phyloP scores from a whole-genome alignment of 768 basidiomycete genomes.

The Trametes cingulata region DNA sequence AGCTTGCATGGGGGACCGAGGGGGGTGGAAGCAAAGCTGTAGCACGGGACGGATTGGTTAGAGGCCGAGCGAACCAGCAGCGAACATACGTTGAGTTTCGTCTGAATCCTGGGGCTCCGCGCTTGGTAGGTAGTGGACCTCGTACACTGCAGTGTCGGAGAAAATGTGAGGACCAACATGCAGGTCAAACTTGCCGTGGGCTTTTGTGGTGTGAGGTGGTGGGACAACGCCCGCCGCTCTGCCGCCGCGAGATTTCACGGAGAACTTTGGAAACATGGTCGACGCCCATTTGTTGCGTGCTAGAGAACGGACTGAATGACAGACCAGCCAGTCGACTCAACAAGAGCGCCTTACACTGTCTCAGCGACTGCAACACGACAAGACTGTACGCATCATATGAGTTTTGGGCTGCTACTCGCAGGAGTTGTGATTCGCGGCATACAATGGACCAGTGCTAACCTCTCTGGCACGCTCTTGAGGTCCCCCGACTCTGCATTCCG shows the following conservation, averaged over 20 bases:
- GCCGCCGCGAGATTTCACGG: conserved; percentile 59
- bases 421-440: not conserved
- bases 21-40: not conserved
- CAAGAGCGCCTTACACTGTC: conserved; percentile 55
- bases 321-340: too few species aligned
- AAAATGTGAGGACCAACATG: conserved; percentile 78
- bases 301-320: conserved; percentile 31
- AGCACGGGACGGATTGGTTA: conserved; percentile 14
- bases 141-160: conserved; percentile 64
- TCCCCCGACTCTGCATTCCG: conserved; percentile 28
- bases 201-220: conserved; percentile 67
- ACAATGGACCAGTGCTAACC: conserved; percentile 40
- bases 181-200: conserved; percentile 67
- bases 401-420: not conserved
- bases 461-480: conserved; percentile 55
- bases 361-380: conserved; percentile 65
- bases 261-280: conserved; percentile 68
- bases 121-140: conserved; percentile 61
- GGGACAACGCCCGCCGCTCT: conserved; percentile 54
- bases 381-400: conserved; percentile 42
- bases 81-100: conserved; percentile 9
- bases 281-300: conserved; percentile 74
- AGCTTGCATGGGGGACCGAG: conserved; percentile 24
- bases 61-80: conserved; percentile 12
- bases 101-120: conserved; percentile 19